These are phyloP conservation scores for Penicillium salamii DNA, from an alignment of 495 filamentous ascomycete genomes.

Conservation along the genomic window DNA sequence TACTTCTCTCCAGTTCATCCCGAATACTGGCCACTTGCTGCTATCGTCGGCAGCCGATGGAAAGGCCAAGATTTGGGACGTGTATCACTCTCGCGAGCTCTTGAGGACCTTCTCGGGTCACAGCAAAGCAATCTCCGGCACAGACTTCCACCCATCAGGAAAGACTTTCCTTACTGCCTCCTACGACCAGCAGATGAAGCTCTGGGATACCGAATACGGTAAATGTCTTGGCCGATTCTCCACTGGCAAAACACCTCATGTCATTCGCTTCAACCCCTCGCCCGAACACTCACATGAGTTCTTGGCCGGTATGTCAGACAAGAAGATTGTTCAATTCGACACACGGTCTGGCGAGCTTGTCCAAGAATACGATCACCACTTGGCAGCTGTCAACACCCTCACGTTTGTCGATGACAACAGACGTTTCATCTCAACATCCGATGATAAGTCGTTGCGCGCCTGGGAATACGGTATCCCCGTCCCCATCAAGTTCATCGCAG, in stretches of 20 bases:
- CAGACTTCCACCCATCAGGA: constrained; percentile 80
- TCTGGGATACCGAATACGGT: constrained; percentile 98
- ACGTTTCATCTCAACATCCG: constrained; percentile 95
- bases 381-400: constrained; percentile 96
- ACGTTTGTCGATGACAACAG: constrained; percentile 93
- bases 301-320: constrained; percentile 93
- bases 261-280: constrained; percentile 86
- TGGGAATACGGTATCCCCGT: constrained; percentile 99
- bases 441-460: constrained; percentile 91
- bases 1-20: constrained; percentile 84
- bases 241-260: constrained; percentile 91
- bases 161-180: constrained; percentile 86
- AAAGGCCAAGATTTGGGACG: constrained; percentile 93
- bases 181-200: constrained; percentile 91
- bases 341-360: constrained; percentile 78
- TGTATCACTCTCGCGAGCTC: constrained; percentile 83
- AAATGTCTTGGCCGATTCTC: constrained; percentile 81
- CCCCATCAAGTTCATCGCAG: constrained; percentile 84
- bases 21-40: constrained; percentile 79
- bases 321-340: constrained; percentile 98
- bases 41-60: constrained; percentile 82
- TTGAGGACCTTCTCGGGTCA: constrained; percentile 89
- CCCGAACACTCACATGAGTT: constrained; percentile 81
- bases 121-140: constrained; percentile 83
- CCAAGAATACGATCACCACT: constrained; percentile 97